Evolutionary conservation across 805 yeast genomes (phyloP).

Genomic region (Wickerhamiella australiensis): DNA sequence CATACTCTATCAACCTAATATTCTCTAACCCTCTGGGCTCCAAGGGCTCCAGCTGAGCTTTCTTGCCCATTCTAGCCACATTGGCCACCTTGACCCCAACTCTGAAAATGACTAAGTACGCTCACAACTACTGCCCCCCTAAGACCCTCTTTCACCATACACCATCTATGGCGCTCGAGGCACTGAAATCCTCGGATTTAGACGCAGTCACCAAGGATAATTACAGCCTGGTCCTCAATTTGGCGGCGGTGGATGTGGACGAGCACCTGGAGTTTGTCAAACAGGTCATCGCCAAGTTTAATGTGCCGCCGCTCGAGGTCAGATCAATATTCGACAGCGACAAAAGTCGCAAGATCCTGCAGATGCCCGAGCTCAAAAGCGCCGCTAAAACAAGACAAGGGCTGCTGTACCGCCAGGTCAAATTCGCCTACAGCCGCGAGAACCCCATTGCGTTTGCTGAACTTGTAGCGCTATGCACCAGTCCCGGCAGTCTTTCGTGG

Average conservation of each 20-base stretch:
- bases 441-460: slow-evolving; percentile 7
- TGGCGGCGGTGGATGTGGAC: neutral
- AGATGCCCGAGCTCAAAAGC: neutral
- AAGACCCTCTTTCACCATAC: neutral
- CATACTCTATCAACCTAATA: no score
- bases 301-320: neutral
- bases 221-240: neutral
- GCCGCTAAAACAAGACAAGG: neutral
- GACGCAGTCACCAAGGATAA: neutral
- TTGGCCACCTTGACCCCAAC: no score
- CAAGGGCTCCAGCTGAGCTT: no score
- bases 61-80: no score
- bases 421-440: neutral
- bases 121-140: neutral
- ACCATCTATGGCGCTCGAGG: slow-evolving; percentile 4
- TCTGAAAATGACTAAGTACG: no score
- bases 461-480: neutral
- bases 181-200: neutral
- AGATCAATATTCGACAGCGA: neutral
- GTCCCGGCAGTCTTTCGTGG: neutral
- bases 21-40: no score
- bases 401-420: neutral
- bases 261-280: neutral
- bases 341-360: neutral
- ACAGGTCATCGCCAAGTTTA: slow-evolving; percentile 5